Percentiles rank a stretch among this genome's conserved stretches.
phyloP scores from a whole-genome alignment of 1,139 yeast species.

The Hansenula lynferdii region DNA sequence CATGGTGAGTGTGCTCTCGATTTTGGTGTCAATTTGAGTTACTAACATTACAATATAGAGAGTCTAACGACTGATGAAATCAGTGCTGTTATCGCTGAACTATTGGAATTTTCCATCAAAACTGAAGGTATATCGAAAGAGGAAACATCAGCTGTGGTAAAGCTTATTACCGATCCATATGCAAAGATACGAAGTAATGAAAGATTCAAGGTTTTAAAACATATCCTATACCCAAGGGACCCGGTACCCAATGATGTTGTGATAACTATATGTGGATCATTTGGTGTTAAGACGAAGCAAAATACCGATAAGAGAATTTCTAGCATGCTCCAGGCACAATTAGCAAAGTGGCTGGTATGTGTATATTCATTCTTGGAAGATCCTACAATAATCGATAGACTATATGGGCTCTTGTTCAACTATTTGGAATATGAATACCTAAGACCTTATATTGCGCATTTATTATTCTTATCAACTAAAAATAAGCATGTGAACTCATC shows the following conservation, averaged over 20 bases:
- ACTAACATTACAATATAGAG: constrained; percentile 1
- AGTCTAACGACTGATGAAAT: constrained; percentile 1
- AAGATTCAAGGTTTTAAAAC: constrained; percentile 22
- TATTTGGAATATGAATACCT: constrained; percentile 39
- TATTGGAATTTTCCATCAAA: constrained; percentile 7
- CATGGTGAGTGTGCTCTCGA: constrained; percentile 4
- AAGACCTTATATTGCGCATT: constrained; percentile 38
- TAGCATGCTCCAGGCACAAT: constrained; percentile 24
- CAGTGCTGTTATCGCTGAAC: constrained; percentile 3
- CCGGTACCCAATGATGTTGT: constrained; percentile 24
- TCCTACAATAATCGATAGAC: constrained; percentile 18
- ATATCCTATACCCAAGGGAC: constrained; percentile 28
- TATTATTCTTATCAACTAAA: constrained; percentile 34
- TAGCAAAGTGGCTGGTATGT: constrained; percentile 36
- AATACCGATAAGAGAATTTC: constrained; percentile 16
- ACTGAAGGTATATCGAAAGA: constrained; percentile 6
- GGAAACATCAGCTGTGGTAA: constrained; percentile 7
- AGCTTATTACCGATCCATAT: constrained; percentile 6
- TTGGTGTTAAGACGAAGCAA: constrained; percentile 25
- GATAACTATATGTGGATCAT: constrained; percentile 23
- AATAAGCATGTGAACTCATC: constrained; percentile 30
- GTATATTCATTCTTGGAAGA: constrained; percentile 27
- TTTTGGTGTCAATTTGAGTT: too few species aligned
- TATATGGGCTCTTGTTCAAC: constrained; percentile 36
- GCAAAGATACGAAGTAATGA: neutral